Percentiles rank a stretch among this genome's conserved stretches.
Conservation (phyloP, 2,329 filamentous ascomycete genomes). For the Chrysosphaeria jannelii region DNA sequence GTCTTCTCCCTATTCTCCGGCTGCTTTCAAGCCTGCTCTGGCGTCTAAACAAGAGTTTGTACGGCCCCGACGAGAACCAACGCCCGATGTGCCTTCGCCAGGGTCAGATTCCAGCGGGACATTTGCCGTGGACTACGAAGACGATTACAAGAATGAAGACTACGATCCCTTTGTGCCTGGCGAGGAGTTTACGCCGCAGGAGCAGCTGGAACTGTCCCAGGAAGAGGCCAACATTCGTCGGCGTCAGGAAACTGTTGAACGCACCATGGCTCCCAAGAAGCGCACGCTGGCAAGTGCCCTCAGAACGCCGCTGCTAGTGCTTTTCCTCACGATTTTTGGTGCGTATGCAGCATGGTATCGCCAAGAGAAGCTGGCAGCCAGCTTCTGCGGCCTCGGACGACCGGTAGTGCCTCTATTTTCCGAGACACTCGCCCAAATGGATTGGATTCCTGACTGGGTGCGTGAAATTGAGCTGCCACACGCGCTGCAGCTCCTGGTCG, state of each 20-base stretch:
- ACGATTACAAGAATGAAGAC: slow-evolving; percentile 5
- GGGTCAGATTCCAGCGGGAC: too few relatives aligned
- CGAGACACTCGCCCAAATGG: slow-evolving; percentile 4
- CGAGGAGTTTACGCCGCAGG: slow-evolving; percentile 86
- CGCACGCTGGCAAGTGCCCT: slow-evolving; percentile 12
- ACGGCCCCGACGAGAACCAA: too few relatives aligned
- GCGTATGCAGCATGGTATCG: slow-evolving; percentile 62
- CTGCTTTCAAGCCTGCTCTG: too few relatives aligned
- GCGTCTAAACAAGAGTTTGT: not conserved
- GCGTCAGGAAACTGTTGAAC: slow-evolving; percentile 2
- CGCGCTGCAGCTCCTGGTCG: slow-evolving; percentile 34
- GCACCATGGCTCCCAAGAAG: slow-evolving; percentile 11
- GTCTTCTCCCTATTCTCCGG: slow-evolving; percentile 1
- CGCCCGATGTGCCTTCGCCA: too few relatives aligned
- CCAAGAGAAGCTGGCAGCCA: slow-evolving; percentile 85
- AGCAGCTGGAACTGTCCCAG: slow-evolving; percentile 48
- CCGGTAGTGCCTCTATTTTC: slow-evolving; percentile 17
- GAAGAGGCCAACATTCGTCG: slow-evolving; percentile 20
- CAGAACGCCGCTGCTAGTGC: slow-evolving; percentile 35
- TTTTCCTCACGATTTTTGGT: slow-evolving; percentile 37
- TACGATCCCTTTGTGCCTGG: slow-evolving; percentile 26
- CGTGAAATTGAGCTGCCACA: slow-evolving; percentile 30
- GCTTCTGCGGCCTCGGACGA: slow-evolving; percentile 69
- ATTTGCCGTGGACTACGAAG: not conserved
- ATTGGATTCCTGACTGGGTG: slow-evolving; percentile 11